Evolutionary conservation across 2,329 filamentous ascomycete species (phyloP), one percentile per base, ranked within the genome.

Genomic region (Podosphaera fusca): DNA sequence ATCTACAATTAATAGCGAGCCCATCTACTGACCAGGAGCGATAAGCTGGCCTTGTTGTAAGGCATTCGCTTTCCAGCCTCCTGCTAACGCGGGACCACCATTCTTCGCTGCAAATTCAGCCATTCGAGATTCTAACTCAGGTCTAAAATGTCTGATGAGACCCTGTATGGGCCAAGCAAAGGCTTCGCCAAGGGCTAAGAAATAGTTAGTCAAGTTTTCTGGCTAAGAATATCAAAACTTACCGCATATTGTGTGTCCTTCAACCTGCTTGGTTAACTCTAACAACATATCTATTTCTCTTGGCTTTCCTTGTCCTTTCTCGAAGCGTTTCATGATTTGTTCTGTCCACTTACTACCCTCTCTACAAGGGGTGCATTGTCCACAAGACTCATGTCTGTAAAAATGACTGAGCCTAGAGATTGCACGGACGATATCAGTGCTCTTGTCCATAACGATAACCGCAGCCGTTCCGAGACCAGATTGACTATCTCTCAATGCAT

Each of bases 201-300:
- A 50, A 47, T 60, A 59, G 55, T 62, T 63, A 47, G 62, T 60
- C 49, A 54, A 9, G 38, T 34, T 45, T 30, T 45, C 4, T 7
- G 10, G 2, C n/a, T 21, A 8, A 30, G 21, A 14, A 34, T 30
- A 5, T 55, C 33, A 33, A 8, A 53, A 75, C 80, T 69, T 79
- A 85, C 82, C 92, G 72, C 92, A 98, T 67, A 98, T 98, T 53
- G 92, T 96, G 76, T 98, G 92, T 9, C 92, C 92, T 75, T 98
- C 92, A 60, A 98, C 92, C 74, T 98, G 92, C 79, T 98, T 98
- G 61, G 92, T 98, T 64, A 98, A 75, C 76, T 98, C 92, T 75
- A 95, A 92, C 63, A 98, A 79, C 92, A 98, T 98, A 70, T 98
- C 92, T 69, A 98, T 98, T 74, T 98, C 92, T 60, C 92, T 79